phyloP scores from a whole-genome alignment of 2,329 filamentous ascomycete species.

The Fusarium domesticum region DNA sequence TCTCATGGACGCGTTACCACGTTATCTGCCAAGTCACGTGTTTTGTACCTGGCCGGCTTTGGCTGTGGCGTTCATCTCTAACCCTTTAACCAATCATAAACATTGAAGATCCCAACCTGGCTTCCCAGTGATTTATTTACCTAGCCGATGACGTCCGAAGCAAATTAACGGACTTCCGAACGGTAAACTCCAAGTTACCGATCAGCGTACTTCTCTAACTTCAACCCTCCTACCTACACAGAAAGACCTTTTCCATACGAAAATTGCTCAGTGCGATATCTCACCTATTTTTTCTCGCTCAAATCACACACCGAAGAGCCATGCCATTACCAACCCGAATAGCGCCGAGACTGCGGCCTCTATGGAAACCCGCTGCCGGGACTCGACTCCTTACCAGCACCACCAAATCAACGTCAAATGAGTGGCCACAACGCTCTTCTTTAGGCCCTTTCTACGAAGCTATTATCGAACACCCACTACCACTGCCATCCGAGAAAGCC shows the following conservation, averaged over 20 bases:
- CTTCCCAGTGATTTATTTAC: constrained; percentile 3
- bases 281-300: too few relatives aligned
- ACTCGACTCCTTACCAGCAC: constrained; percentile 31
- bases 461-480: constrained; percentile 49
- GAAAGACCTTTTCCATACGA: not conserved
- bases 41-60: too few relatives aligned
- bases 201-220: constrained; percentile 10
- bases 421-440: constrained; percentile 42
- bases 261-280: too few relatives aligned
- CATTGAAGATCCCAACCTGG: not conserved
- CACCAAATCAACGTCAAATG: constrained; percentile 18
- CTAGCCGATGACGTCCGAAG: constrained; percentile 35
- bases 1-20: constrained; percentile 13
- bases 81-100: not conserved
- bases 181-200: constrained; percentile 23
- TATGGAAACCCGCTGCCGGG: constrained; percentile 20
- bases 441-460: constrained; percentile 58
- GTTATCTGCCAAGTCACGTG: constrained; percentile 6
- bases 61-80: too few relatives aligned
- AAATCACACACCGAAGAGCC: not conserved
- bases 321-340: constrained; percentile 35
- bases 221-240: constrained; percentile 13
- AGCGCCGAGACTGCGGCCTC: constrained; percentile 31
- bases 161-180: constrained; percentile 29
- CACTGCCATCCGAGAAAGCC: constrained; percentile 41